Conservation (phyloP, 2,329 filamentous ascomycete genomes). For the Aspergillus thermomutatus region DNA sequence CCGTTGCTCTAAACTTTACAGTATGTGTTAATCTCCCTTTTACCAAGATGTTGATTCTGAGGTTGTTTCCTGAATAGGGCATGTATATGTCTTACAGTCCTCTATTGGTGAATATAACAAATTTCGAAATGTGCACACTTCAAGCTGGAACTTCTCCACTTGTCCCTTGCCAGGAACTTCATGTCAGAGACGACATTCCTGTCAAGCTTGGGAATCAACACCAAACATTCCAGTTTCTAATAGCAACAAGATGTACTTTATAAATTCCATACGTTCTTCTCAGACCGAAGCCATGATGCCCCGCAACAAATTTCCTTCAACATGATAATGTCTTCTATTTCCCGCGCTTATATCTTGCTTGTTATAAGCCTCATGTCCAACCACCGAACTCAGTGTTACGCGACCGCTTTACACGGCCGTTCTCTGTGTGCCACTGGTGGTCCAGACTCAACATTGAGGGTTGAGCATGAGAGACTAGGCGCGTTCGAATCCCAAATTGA, state of each 20-base stretch:
- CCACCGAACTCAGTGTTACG: conserved; percentile 17
- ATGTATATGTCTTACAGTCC: background rate
- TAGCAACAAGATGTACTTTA: background rate
- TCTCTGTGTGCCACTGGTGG: conserved; percentile 31
- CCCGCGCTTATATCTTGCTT: conserved; percentile 15
- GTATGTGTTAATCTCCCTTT: background rate
- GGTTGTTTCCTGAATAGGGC: background rate
- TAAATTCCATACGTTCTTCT: background rate
- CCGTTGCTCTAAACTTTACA: background rate
- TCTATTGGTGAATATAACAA: background rate
- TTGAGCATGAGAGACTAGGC: conserved; percentile 24
- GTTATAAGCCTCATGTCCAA: conserved; percentile 13
- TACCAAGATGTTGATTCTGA: background rate
- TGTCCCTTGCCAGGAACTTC: background rate
- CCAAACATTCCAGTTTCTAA: background rate
- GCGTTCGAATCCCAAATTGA: conserved; percentile 11
- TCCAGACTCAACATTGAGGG: conserved; percentile 24
- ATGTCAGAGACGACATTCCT: background rate
- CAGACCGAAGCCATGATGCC: background rate
- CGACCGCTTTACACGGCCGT: conserved; percentile 14
- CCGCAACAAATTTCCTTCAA: background rate
- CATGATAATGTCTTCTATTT: conserved; percentile 4
- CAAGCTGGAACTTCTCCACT: background rate
- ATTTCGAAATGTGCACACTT: background rate
- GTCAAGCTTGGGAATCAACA: background rate